These are phyloP conservation scores for Alnus glutinosa DNA, from an alignment of 306 rosid species.

Conservation along the genomic window DNA sequence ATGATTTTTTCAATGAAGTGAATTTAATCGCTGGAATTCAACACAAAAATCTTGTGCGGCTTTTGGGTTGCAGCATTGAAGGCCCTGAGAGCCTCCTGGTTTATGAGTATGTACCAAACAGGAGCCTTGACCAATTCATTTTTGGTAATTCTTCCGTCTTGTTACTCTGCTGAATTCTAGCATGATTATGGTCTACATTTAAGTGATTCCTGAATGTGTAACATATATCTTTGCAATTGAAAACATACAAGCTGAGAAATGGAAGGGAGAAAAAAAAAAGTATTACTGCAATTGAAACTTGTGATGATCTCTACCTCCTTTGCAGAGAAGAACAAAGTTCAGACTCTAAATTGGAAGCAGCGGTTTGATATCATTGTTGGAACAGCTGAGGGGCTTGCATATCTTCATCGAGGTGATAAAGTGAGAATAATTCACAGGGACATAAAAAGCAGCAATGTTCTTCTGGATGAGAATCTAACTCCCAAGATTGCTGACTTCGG, in stretches of 20 bases:
- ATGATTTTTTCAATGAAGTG: constrained; percentile 93
- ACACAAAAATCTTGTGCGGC: constrained; percentile 78
- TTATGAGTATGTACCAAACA: constrained; percentile 66
- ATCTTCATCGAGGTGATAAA: constrained; percentile 73
- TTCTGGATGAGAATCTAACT: constrained; percentile 68
- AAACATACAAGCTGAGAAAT: constrained; percentile 9
- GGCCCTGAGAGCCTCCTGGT: constrained; percentile 96
- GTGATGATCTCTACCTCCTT: constrained; percentile 13
- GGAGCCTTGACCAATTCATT: constrained; percentile 74
- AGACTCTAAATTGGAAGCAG: constrained; percentile 71
- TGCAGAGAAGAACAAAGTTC: constrained; percentile 65
- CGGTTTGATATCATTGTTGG: constrained; percentile 63
- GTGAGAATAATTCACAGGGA: constrained; percentile 83
- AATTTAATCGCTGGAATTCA: constrained; percentile 71
- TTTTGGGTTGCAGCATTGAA: constrained; percentile 93
- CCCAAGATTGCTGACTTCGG: constrained; percentile 92
- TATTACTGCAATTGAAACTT: not conserved
- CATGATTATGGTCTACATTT: not conserved
- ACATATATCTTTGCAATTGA: not conserved
- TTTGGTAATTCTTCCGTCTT: constrained; percentile 53
- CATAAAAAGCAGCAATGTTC: constrained; percentile 87
- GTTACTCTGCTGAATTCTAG: not conserved
- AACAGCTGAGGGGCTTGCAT: constrained; percentile 84
- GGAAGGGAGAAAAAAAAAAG: not conserved
- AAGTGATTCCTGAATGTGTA: not conserved